These are phyloP conservation scores for Salix arbutifolia DNA, from an alignment of 345 rosid species.

Conservation along the genomic window DNA sequence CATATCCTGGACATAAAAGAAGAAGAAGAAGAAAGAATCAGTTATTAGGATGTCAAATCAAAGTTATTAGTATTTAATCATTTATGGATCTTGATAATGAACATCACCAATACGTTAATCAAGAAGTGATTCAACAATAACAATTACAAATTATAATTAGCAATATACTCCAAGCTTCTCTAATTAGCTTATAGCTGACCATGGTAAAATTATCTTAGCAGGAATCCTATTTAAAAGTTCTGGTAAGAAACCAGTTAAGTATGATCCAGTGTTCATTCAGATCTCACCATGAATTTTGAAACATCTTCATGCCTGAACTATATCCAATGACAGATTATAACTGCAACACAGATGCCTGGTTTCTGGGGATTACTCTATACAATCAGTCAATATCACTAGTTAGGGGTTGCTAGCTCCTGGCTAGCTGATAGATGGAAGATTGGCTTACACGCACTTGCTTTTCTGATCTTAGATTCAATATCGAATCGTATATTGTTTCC, in stretches of 20 bases:
- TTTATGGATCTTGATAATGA: neutral
- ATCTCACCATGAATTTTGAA: neutral
- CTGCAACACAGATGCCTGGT: neutral
- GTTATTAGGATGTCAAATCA: neutral
- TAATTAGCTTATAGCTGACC: neutral
- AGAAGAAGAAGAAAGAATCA: too few species aligned
- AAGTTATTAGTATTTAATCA: too few species aligned
- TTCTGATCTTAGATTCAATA: neutral
- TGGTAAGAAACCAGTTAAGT: neutral
- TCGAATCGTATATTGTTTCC: neutral
- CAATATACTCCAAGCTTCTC: neutral
- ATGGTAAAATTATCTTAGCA: neutral
- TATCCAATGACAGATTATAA: neutral
- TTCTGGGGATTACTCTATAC: neutral
- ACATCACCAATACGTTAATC: neutral
- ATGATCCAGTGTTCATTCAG: neutral
- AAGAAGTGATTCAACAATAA: neutral
- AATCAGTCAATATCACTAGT: neutral
- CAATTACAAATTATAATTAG: neutral
- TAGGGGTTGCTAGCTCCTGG: neutral
- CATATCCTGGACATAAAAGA: slow-evolving; percentile 21
- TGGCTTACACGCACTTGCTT: neutral
- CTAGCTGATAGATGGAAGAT: neutral
- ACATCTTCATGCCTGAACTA: neutral
- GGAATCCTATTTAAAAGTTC: neutral